Conservation (phyloP, 2,329 filamentous ascomycete genomes). For the Trichoderma sp. region DNA sequence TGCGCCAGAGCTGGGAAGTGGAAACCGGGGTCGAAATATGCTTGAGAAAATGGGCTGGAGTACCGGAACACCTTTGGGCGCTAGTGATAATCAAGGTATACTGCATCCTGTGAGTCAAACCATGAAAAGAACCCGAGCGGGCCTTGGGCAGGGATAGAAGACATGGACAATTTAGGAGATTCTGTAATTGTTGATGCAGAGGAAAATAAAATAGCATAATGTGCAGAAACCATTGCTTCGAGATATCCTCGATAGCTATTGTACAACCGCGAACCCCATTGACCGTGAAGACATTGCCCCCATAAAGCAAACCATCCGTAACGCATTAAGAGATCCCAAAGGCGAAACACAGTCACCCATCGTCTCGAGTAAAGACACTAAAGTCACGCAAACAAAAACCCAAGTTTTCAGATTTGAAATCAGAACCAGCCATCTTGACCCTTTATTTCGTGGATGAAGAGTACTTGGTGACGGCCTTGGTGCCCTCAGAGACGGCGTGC, state of each 20-base stretch:
- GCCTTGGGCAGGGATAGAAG: constrained; percentile 50
- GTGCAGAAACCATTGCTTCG: constrained; percentile 61
- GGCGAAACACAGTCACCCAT: constrained; percentile 34
- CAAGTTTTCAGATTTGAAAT: constrained; percentile 44
- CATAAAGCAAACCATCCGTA: constrained; percentile 67
- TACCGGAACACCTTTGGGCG: constrained; percentile 78
- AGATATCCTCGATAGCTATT: constrained; percentile 66
- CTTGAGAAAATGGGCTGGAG: constrained; percentile 98
- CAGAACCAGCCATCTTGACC: constrained; percentile 53
- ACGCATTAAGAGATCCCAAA: constrained; percentile 67
- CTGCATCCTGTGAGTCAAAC: constrained; percentile 80
- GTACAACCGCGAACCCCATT: constrained; percentile 72
- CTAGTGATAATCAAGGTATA: constrained; percentile 81
- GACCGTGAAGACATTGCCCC: constrained; percentile 69
- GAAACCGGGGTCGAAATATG: constrained; percentile 82
- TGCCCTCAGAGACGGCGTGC: constrained; percentile 98
- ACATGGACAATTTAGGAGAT: constrained; percentile 32
- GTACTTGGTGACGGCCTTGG: constrained; percentile 99
- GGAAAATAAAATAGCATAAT: constrained; percentile 40
- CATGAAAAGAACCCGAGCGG: constrained; percentile 82
- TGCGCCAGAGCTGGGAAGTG: constrained; percentile 77
- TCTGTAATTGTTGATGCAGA: constrained; percentile 13
- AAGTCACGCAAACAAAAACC: constrained; percentile 52
- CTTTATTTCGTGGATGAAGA: constrained; percentile 94
- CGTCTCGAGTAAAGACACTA: constrained; percentile 57